Base-by-base conservation (phyloP, 441 rosid genomes). In the Populus trichocarpa region DNA sequence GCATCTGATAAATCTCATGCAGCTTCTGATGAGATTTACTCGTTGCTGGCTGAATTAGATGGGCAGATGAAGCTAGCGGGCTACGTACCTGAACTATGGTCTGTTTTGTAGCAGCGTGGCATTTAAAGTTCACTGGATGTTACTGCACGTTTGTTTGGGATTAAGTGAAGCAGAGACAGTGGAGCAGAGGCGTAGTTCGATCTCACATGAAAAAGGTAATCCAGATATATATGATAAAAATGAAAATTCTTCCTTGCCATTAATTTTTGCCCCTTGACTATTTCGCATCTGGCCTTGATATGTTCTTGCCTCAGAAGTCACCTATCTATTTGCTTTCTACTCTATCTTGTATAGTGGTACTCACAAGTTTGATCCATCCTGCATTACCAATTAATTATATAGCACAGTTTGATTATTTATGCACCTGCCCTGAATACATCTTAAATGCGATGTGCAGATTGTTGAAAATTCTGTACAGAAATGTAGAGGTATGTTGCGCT, bases 1-100 rank as follows among this genome's bases (percentile, higher is more conserved):
- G 83, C 83, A 50, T 75, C 83, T 46, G 79, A 75, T 76, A 74
- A 67, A 53, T 67, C 76, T 53, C 83, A 80, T 32, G 22, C 65
- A n/a, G 72, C 79, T 66, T 80, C 76, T 20, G 63, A 71, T 76
- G 79, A 57, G 79, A 76, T 80, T 71, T 76, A 71, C 76, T 76
- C 77, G 7, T 80, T 80, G 79, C 79, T 80, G 10, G 53, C 22
- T 53, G 73, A 71, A 66, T 71, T 80, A 76, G 73, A 76, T 71
- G 77, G 77, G 23, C 83, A 80, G 70, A 42, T 80, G 64, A 80
- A 71, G 79, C 64, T 80, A 50, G 53, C 61, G 61, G 81, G 50
- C 32, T n/a, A 36, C 9, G 65, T 28, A 53, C 9, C 33, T 23
- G 67, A 66, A 36, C 20, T 38, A 13, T 69, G 78, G 78, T 30